Evolutionary conservation across 345 rosid species (phyloP), one percentile per base, ranked within the genome.

Genomic region (Lepidium sativum): DNA sequence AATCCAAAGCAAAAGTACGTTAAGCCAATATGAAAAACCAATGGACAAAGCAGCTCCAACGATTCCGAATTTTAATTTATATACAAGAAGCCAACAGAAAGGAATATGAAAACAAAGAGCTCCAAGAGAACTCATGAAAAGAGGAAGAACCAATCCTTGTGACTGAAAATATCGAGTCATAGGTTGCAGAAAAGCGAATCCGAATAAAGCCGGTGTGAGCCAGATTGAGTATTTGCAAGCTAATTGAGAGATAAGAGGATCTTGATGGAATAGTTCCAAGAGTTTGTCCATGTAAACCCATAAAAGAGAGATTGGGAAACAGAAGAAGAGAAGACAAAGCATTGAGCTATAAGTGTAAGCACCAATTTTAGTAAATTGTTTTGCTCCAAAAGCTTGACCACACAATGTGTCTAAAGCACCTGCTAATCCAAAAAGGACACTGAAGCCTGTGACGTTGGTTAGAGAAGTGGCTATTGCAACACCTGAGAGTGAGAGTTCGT

Each of bases 361-460:
- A 62, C 81, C 75, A 4, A 86, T 35, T 59, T 76, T 82, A 8
- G 53, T 51, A 45, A 63, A 79, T 54, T 80, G 82, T 41, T 69
- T 25, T 33, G 86, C 91, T 63, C 86, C 91, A 65, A 75, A 81
- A 18, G 85, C 86, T 75, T 83, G 86, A 11, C 88, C 86, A 37
- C 58, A 68, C 1, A 68, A 10, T 9, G 72, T 58, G 4, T 67
- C 71, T 47, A 67, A 47, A 4, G 57, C 88, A 63, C 88, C 80
- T 10, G 76, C 63, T 38, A 85, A 31, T 16, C 84, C 89, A 48
- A 25, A 25, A 25, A 25, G 29, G 29, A 25, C 77, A 58, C 68
- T 66, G 38, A 66, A 73, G 8, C 77, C 77, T 2, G 72, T 66
- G 20, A 59, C 63, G 2, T 73, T 66, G 15, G 77, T 43, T 5